These are phyloP conservation scores for Arthroderma sp. DNA, from an alignment of 2,329 filamentous ascomycete genomes.

Conservation along the genomic window DNA sequence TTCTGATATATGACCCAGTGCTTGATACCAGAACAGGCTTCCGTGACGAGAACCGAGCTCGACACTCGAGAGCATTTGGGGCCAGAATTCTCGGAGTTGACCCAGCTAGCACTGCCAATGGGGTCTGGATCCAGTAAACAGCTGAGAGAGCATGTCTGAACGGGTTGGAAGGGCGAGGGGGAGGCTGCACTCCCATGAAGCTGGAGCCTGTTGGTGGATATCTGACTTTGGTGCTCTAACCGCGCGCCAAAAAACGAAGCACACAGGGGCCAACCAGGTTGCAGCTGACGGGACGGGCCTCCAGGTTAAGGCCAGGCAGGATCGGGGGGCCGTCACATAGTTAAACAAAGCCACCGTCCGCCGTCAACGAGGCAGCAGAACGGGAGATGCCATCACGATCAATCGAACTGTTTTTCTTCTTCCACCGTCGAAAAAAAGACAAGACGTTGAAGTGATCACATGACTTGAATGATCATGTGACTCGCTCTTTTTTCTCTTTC, in stretches of 20 bases:
- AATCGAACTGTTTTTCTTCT: too few relatives aligned
- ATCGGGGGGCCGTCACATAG: not conserved
- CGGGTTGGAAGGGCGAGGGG: not conserved
- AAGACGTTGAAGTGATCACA: too few relatives aligned
- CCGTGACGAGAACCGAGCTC: not conserved
- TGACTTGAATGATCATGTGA: too few relatives aligned
- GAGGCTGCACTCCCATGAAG: not conserved
- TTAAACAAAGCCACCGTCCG: not conserved
- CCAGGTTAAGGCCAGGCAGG: not conserved
- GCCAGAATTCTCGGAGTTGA: not conserved
- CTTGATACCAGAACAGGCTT: not conserved
- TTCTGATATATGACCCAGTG: not conserved
- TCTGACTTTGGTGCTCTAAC: constrained; percentile 5
- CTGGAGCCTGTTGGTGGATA: not conserved
- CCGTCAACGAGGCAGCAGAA: not conserved
- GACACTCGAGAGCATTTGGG: not conserved
- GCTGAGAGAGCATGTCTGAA: not conserved
- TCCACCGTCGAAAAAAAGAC: too few relatives aligned
- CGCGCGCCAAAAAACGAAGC: not conserved
- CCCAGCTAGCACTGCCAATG: not conserved
- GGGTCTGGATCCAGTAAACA: not conserved
- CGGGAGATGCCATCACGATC: too few relatives aligned
- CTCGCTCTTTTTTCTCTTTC: too few relatives aligned
- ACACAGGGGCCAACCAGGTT: not conserved
- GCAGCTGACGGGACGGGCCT: not conserved